Evolutionary conservation across 1,284 basidiomycete species (phyloP).

Genomic region (Ustilago cynodontis): DNA sequence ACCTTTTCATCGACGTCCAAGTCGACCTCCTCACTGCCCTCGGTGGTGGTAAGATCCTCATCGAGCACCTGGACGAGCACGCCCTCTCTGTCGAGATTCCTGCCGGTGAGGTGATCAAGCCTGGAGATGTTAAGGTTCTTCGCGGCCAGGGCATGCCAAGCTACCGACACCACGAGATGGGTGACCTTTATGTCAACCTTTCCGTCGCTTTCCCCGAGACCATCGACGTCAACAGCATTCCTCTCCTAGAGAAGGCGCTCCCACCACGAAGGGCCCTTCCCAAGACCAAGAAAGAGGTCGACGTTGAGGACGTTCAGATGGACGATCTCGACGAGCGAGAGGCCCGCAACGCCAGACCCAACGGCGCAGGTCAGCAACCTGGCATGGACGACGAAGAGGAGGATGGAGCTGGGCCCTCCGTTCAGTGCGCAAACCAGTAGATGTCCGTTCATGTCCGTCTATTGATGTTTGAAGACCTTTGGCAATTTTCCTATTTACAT

Average conservation of each 20-base stretch:
- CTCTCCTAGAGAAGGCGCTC: constrained; percentile 86
- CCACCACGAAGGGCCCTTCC: constrained; percentile 81
- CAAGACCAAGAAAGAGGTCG: constrained; percentile 77
- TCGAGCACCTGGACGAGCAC: constrained; percentile 94
- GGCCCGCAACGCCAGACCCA: constrained; percentile 71
- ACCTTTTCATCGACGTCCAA: constrained; percentile 87
- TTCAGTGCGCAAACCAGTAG: constrained; percentile 64
- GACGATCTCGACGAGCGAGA: constrained; percentile 85
- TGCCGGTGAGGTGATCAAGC: constrained; percentile 91
- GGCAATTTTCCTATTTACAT: no score
- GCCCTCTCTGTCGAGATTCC: constrained; percentile 83
- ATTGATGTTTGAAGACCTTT: no score
- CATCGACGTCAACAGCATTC: constrained; percentile 79
- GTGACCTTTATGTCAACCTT: constrained; percentile 91
- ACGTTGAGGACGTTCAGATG: constrained; percentile 87
- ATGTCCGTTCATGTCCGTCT: no score
- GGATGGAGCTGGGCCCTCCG: constrained; percentile 55
- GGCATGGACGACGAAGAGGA: constrained; percentile 83
- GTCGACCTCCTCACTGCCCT: constrained; percentile 94
- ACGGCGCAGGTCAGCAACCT: constrained; percentile 71
- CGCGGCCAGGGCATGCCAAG: constrained; percentile 98
- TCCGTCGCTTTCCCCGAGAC: constrained; percentile 89
- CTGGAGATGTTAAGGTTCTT: constrained; percentile 91
- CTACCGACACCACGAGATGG: constrained; percentile 94
- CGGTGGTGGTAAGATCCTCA: constrained; percentile 88